Base-by-base conservation (phyloP, 805 yeast species). In the Lachancea cidri region DNA sequence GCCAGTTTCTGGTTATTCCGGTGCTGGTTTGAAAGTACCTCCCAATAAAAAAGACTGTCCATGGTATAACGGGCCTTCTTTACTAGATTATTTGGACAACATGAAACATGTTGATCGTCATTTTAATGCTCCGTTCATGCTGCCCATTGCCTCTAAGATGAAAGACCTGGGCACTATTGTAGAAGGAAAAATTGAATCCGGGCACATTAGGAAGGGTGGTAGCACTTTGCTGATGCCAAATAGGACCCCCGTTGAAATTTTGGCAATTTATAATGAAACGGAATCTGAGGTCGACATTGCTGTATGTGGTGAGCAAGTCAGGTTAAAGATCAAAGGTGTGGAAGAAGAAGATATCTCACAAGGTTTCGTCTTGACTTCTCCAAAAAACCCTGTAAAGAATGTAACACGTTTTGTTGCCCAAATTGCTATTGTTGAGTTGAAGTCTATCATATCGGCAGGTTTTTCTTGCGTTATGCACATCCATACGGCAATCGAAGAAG, bases 1-100 rank as follows among this genome's bases (percentile, higher is more conserved):
- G 97, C 99, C 99, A 35, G 97, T 93, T 39, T 88, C 97, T 15
- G 99, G 98, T 49, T 93, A 73, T 74, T 87, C 96, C 39, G 98
- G 99, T 60, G 95, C 94, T 42, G 96, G 96, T 54, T 73, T 93
- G 71, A 89, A 87, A 67, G 96, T 86, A 29, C 80, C 89, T 50
- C 86, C 93, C 35, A 62, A 76, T 47, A 63, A 77, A 49, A 70
- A 73, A 46, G 79, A 72, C 29, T 85, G 94, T 59, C 89, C 96
- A 48, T 93, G 98, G 98, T 91, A 91, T 73, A 67, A 64, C 14
- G 98, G 98, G 14, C 98, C 98, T 35, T 71, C 97, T 9, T 71
- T 93, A 56, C 74, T 93, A 58, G 97, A 93, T 70, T 91, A 73
- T 68, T 76, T 93, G 64, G 98, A 93, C 65, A 58, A 67, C 53